These are phyloP conservation scores for Nitzschia sp. DNA, from an alignment of 108 stramenopile genomes.

Conservation along the genomic window DNA sequence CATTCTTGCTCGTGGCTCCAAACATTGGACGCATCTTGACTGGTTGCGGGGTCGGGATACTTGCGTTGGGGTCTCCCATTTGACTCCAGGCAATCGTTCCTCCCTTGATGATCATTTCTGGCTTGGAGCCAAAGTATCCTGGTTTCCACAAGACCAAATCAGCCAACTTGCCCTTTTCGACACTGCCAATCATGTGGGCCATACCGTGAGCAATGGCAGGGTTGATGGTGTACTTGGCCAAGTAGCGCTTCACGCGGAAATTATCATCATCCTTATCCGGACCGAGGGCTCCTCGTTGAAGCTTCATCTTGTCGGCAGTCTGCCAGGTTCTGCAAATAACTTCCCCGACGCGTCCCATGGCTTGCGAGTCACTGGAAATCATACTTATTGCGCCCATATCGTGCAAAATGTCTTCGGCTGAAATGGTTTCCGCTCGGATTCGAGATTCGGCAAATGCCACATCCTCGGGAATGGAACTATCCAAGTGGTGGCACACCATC, in stretches of 20 bases:
- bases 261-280: conserved; percentile 91
- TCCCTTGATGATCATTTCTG: conserved; percentile 97
- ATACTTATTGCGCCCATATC: conserved; percentile 97
- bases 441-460: conserved; percentile 96
- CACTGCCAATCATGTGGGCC: conserved; percentile 87
- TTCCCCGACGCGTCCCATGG: conserved; percentile 98
- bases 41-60: conserved; percentile 97
- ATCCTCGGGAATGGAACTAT: conserved; percentile 91
- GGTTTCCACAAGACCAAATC: conserved; percentile 97
- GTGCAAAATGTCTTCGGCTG: conserved; percentile 97
- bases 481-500: conserved; percentile 96
- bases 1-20: conserved; percentile 68
- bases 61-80: conserved; percentile 99
- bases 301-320: conserved; percentile 98
- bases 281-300: conserved; percentile 86
- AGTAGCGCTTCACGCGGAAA: conserved; percentile 89
- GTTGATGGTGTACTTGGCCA: conserved; percentile 99
- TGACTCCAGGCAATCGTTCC: conserved; percentile 93
- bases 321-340: conserved; percentile 98
- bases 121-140: conserved; percentile 93
- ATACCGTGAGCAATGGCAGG: conserved; percentile 98
- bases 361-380: conserved; percentile 91
- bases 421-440: conserved; percentile 97
- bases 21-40: conserved; percentile 98
- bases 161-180: conserved; percentile 94